Conservation (phyloP, 2,329 filamentous ascomycete genomes). For the Blastomyces gilchristii region DNA sequence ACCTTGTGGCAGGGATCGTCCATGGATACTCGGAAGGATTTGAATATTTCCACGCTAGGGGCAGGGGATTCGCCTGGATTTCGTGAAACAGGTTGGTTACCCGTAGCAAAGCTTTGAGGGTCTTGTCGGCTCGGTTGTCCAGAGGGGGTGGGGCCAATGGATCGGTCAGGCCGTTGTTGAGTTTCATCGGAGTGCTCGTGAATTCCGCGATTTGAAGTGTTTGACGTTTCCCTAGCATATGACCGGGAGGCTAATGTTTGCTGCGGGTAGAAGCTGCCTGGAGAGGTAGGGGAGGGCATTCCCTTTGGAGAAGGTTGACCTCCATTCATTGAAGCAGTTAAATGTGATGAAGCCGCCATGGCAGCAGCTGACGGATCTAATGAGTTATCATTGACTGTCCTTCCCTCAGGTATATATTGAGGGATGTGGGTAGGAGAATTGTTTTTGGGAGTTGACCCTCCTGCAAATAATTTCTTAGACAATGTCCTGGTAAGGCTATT, state of each 20-base stretch:
- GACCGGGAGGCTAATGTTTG: constrained; percentile 37
- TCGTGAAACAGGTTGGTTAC: constrained; percentile 8
- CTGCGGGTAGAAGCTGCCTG: constrained; percentile 30
- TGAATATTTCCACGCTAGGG: constrained; percentile 81
- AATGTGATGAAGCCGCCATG: constrained; percentile 59
- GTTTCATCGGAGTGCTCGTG: constrained; percentile 34
- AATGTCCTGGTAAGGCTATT: constrained; percentile 59
- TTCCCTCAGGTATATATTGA: constrained; percentile 53
- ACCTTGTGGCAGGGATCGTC: constrained; percentile 98
- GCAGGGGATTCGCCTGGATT: constrained; percentile 22
- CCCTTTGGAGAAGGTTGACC: constrained; percentile 42
- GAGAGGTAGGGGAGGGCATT: constrained; percentile 39
- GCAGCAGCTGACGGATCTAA: constrained; percentile 61
- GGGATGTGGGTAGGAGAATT: constrained; percentile 64
- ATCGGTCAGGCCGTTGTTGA: constrained; percentile 25
- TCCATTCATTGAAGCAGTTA: constrained; percentile 50
- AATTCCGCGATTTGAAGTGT: constrained; percentile 20
- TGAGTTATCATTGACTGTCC: constrained; percentile 42
- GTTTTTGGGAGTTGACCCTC: constrained; percentile 63
- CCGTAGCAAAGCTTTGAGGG: constrained; percentile 21
- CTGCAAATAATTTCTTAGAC: constrained; percentile 60
- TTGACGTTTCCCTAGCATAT: constrained; percentile 29
- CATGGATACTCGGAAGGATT: constrained; percentile 94
- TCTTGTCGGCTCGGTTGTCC: constrained; percentile 24
- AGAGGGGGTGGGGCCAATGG: constrained; percentile 23